Base-by-base conservation (phyloP, 441 rosid species). In the Monsonia emarginata region DNA sequence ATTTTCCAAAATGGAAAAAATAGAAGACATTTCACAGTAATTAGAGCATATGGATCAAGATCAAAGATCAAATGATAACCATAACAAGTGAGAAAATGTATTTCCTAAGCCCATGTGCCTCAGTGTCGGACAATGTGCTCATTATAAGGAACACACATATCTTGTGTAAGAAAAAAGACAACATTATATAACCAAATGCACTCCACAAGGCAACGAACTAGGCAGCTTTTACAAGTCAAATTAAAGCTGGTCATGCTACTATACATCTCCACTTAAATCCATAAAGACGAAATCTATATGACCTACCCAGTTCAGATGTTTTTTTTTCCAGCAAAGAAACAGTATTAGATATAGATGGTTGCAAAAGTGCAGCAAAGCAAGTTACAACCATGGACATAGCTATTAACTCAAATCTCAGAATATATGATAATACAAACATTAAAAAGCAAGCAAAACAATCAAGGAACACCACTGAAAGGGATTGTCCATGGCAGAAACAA, bases 1-100 rank as follows among this genome's bases (percentile, higher is more conserved):
- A 78, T 65, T 66, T 66, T 26, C 66, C 62, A 75, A 36, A 54
- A 69, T 38, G 69, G 56, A 67, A 26, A 30, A 60, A 28, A n/a
- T n/a, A n/a, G n/a, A n/a, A 25, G 52, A 44, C 22, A 44, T 44
- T 3, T n/a, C 22, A 16, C 5, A 1, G 57, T 18, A 50, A 50
- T 52, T 22, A 52, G 58, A 11, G 48, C 16, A 42, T 3, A 42
- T 1, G 48, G 1, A 42, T 42, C 48, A 38, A 59, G 9, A 24
- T 26, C 6, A 42, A 36, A 69, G 14, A 5, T 6, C 31, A 72
- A n/a, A 58, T 25, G 70, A 4, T 58, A 34, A 63, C 40, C 8
- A 7, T 14, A 38, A 2, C 3, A 38, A 2, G 10, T 11, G 10
- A 38, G n/a, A 30, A 30, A 38, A 38, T 7, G 46, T 11, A 38